Evolutionary conservation across 2,329 filamentous ascomycete genomes (phyloP), one percentile per base, ranked within the genome.

Genomic region (Scedosporium boydii): DNA sequence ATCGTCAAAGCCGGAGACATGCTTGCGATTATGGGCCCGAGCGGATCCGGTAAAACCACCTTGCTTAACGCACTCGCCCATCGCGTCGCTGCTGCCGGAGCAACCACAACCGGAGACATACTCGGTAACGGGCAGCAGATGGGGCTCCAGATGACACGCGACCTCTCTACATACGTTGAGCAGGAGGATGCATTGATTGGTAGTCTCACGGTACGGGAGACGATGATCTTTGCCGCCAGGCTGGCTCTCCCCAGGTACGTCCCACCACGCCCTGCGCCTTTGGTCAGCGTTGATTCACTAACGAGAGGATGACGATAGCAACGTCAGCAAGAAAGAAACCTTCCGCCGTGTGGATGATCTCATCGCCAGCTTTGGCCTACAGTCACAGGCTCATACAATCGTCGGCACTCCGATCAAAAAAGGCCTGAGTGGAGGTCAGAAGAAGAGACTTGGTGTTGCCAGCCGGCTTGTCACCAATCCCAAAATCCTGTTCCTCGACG

Each of bases 141-240:
- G 75, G 85, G 3, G 79, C 84, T 1, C 73, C 78, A 6, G 71
- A 77, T 6, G 76, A 77, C 0, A 88, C 93, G 67, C 83, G 85
- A 18, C 79, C 83, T 58, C 79, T 93, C 59, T 88, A 84, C 62
- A 57, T 96, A 92, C 70, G 91, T 96, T 23, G 91, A 96, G 76
- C 91, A 96, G 72, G 90, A 96, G 66, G 91, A 96, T 77, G 87
- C 90, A 1, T 79, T 96, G 12, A 88, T 93, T 59, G 91, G 91
- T 4, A 88, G 88, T 0, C 77, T 96, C 66, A 96, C 91, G 0
- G 89, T 93, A 7, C 80, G 82, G 29, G 91, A 96, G 76, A 96
- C 91, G 0, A 75, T 96, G 64, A 77, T 86, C 65, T 96, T 96
- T 72, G 88, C 90, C 0, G 89, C 90, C 0, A 82, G 87, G 29